phyloP scores from a whole-genome alignment of 2,329 filamentous ascomycete species.

The Graphilbum fragrans region DNA sequence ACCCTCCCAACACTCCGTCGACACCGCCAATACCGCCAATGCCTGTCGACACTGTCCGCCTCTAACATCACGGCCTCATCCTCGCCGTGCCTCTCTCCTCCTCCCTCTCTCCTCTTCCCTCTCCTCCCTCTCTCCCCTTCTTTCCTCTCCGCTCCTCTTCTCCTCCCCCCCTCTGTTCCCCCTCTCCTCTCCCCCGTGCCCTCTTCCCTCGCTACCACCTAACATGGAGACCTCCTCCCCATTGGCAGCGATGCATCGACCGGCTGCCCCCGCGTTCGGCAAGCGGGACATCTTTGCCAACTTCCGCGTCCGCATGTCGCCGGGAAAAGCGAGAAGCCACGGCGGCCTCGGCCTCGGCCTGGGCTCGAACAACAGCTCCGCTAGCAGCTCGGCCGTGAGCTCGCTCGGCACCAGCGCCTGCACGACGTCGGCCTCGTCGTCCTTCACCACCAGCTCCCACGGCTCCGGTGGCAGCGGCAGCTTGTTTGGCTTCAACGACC shows the following conservation, averaged over 20 bases:
- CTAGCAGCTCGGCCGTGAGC: constrained; percentile 12
- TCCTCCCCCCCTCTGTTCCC: background rate
- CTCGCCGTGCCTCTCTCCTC: background rate
- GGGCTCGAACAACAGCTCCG: background rate
- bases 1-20: background rate
- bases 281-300: constrained; percentile 39
- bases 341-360: background rate
- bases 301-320: constrained; percentile 33
- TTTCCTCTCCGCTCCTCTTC: background rate
- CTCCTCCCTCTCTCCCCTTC: background rate
- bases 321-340: constrained; percentile 29
- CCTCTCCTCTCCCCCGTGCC: background rate
- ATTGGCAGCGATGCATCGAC: constrained; percentile 82
- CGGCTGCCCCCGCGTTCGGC: constrained; percentile 52
- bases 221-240: constrained; percentile 90
- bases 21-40: background rate
- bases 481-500: constrained; percentile 31
- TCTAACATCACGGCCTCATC: background rate
- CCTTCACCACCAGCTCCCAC: too few relatives aligned
- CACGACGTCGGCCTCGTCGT: too few relatives aligned
- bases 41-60: background rate
- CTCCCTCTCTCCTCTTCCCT: background rate
- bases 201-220: constrained; percentile 1
- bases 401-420: constrained; percentile 58
- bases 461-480: background rate